These are phyloP conservation scores for Ophiostoma montium DNA, from an alignment of 2,329 filamentous ascomycete species.

Conservation along the genomic window DNA sequence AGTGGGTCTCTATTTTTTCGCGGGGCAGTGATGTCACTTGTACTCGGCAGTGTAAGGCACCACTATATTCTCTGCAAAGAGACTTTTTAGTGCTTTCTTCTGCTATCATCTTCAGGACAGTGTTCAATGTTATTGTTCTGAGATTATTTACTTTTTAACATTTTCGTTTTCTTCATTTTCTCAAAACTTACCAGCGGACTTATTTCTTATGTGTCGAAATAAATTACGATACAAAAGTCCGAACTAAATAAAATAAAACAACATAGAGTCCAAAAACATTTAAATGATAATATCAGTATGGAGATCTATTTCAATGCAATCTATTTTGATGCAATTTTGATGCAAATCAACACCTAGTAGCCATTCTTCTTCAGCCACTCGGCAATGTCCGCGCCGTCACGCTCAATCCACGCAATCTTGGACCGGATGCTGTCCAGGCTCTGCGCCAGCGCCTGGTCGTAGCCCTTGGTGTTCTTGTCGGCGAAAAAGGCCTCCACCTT, in stretches of 20 bases:
- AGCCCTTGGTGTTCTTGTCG: slow-evolving; percentile 68
- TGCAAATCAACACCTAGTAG: slow-evolving; percentile 11
- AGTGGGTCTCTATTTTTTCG: slow-evolving; percentile 1
- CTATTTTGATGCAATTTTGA: background rate
- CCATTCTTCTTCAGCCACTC: slow-evolving; percentile 23
- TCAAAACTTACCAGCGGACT: too few relatives aligned
- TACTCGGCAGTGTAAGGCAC: background rate
- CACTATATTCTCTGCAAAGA: too few relatives aligned
- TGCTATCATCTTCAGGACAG: too few relatives aligned
- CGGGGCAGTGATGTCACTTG: slow-evolving; percentile 1
- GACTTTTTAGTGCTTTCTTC: too few relatives aligned
- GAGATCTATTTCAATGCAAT: background rate
- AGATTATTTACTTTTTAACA: too few relatives aligned
- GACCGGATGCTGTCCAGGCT: slow-evolving; percentile 72
- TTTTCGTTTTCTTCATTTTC: too few relatives aligned
- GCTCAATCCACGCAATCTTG: slow-evolving; percentile 67
- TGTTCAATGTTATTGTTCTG: background rate
- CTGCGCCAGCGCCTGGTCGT: slow-evolving; percentile 80
- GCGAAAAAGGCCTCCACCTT: slow-evolving; percentile 71
- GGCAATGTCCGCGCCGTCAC: slow-evolving; percentile 60
- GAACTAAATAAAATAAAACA: too few relatives aligned
- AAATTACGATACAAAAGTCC: too few relatives aligned
- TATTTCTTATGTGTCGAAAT: too few relatives aligned
- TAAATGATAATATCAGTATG: too few relatives aligned
- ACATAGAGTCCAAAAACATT: too few relatives aligned